A percentile compares a stretch with the other conserved stretches of the same genome.
These are phyloP conservation scores for Combretum micranthum DNA, from an alignment of 345 rosid species.

Conservation along the genomic window DNA sequence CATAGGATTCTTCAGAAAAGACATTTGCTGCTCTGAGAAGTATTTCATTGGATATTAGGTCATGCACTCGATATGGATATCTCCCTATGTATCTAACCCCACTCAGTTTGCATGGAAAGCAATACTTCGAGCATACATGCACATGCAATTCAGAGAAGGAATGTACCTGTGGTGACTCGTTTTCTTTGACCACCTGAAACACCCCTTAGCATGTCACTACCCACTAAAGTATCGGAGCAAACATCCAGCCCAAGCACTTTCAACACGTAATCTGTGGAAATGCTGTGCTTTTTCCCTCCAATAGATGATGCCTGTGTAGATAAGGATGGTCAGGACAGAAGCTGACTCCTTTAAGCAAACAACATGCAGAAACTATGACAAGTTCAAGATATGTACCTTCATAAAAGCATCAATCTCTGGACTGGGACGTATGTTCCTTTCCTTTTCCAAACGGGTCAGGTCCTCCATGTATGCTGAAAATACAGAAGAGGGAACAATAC, in stretches of 20 bases:
- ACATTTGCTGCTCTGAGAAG: too few relatives aligned
- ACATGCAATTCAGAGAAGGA: constrained; percentile 9
- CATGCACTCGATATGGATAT: too few relatives aligned
- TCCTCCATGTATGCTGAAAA: constrained; percentile 56
- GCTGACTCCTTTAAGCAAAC: constrained; percentile 1
- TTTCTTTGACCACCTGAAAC: constrained; percentile 95
- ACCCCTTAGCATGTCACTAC: constrained; percentile 92
- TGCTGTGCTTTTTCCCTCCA: constrained; percentile 62
- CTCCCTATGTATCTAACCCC: too few relatives aligned
- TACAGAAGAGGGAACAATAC: neutral
- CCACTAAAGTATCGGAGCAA: constrained; percentile 82
- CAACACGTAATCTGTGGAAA: constrained; percentile 76
- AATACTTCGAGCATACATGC: too few relatives aligned
- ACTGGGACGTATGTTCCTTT: constrained; percentile 55
- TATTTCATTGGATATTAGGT: too few relatives aligned
- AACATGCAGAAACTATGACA: neutral
- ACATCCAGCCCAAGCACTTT: constrained; percentile 88
- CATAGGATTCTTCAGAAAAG: too few relatives aligned
- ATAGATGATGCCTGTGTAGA: constrained; percentile 67
- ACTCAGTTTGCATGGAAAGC: too few relatives aligned
- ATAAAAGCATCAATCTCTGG: constrained; percentile 90
- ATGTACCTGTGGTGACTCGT: constrained; percentile 85
- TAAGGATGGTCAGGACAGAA: constrained; percentile 3
- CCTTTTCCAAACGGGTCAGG: constrained; percentile 60
- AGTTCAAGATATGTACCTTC: constrained; percentile 48